Base-by-base conservation (phyloP, 2,329 filamentous ascomycete genomes). In the Aspergillus intermedius region DNA sequence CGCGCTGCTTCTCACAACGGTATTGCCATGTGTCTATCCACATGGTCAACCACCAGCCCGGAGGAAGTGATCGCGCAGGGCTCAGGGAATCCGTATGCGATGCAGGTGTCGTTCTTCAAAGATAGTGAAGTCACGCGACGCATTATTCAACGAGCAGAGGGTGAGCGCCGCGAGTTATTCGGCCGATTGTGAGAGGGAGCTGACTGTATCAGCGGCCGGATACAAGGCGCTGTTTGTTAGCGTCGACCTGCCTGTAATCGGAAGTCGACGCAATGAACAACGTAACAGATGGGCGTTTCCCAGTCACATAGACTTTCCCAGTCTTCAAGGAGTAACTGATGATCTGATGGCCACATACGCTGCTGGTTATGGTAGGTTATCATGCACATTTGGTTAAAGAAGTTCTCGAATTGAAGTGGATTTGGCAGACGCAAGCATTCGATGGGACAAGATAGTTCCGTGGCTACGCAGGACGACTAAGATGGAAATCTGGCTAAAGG, bases 151-250 rank as follows among this genome's bases (percentile, higher is more conserved):
- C 55, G 70, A 46, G 64, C 71, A 42, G 65, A 75, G 63, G 59
- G 69, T 74, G 41, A 42, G 63, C 50, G 13, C 19, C 9, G 5
- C 5, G 7, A 8, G 4, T 15, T 15, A 35, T 15, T 8, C 13
- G 3, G 7, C 13, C 15, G 3, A 15, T n/a, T 35, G 3, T 35
- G 32, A 7, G 5, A 35, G 5, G 2, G 32, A n/a, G 32, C 32
- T 35, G 32, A 35, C 25, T 28, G 8, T 12, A 12, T 4, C 35
- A 70, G 62, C 57, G 40, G 67, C 71, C 2, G 74, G 75, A 6
- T 78, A 74, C 57, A 74, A 73, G 50, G 77, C 77, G 0, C 61
- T 80, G 3, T 70, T 81, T 35, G 58, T 81, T 3, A 75, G 77
- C 0, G 75, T 78, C 3, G 78, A 81, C 54, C 68, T 69, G 0